These are phyloP conservation scores for Wickerhamiella qilinensis DNA, from an alignment of 805 yeast genomes.

Conservation along the genomic window DNA sequence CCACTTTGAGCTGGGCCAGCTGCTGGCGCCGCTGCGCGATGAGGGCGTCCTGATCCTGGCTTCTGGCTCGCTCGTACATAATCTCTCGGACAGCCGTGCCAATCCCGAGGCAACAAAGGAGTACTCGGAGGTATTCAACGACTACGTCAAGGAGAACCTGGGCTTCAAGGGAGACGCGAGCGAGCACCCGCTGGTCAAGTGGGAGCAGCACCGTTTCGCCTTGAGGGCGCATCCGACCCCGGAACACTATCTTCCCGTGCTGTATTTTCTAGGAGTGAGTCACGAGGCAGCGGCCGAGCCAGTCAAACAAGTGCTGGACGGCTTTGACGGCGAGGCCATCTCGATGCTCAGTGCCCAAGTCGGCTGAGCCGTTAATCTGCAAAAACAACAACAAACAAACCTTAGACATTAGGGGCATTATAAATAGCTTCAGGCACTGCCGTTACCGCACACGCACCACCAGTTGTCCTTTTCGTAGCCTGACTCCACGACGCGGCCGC, in stretches of 20 bases:
- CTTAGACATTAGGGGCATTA: too few species aligned
- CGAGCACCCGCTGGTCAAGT: conserved; percentile 17
- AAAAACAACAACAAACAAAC: too few species aligned
- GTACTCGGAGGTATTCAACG: conserved; percentile 23
- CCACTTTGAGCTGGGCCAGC: conserved; percentile 35
- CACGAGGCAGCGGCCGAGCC: background rate
- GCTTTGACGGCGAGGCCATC: background rate
- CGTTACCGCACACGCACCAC: conserved; percentile 45
- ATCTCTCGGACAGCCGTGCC: conserved; percentile 31
- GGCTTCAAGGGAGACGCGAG: conserved; percentile 6
- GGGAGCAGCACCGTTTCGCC: conserved; percentile 12
- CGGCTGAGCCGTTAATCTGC: too few species aligned
- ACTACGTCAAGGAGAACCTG: conserved; percentile 19
- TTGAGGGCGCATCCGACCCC: conserved; percentile 47
- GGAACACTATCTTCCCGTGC: conserved; percentile 37
- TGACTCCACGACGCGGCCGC: conserved; percentile 43
- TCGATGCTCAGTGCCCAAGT: conserved; percentile 1
- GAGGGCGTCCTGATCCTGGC: conserved; percentile 37
- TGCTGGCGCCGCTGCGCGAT: conserved; percentile 33
- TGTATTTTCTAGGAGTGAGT: conserved; percentile 10
- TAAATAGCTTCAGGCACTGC: background rate
- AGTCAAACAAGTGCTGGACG: background rate
- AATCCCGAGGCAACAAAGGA: conserved; percentile 21
- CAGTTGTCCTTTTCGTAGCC: conserved; percentile 94
- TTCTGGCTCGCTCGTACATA: conserved; percentile 66